Evolutionary conservation across 306 rosid genomes (phyloP), one percentile per base, ranked within the genome.

Genomic region (Sphenostylis stenocarpa): DNA sequence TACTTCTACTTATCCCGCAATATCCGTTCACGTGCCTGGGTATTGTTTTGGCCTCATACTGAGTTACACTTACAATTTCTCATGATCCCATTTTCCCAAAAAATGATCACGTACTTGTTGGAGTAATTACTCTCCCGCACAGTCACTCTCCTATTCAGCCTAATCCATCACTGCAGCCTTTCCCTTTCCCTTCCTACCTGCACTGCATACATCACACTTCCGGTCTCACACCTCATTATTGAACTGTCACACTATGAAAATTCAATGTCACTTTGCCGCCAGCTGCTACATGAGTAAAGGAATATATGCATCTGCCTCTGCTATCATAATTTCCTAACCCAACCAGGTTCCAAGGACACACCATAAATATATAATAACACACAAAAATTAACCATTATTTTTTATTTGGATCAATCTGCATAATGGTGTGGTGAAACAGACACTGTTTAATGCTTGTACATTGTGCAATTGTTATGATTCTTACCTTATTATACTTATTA

Each of bases 21-120:
- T 72, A 86, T 88, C 90, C 89, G 88, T 79, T 90, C 96, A 83
- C 87, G 85, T 82, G 93, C 58, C 64, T 31, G 13, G 29, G 36
- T 21, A 17, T 12, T 2, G 34, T 70, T 64, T 84, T 84, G 75
- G 84, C 55, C 56, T 56, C 45, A 68, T 81, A 49, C 15, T 55
- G 13, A 26, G 19, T 21, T 57, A 73, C 55, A 31, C 45, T 61
- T 69, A 15, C 1, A 41, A 41, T 26, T 52, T 68, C 51, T 36
- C 66, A 26, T 58, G 63, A 52, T 53, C 57, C 4, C 68, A 43
- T 23, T 71, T 77, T 79, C 67, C 78, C 43, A 73, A 38, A 38
- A 79, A 77, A 76, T 87, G 71, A 76, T 69, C 23, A 51, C 49
- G 81, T 64, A 77, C 83, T 72, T 60, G 70, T 20, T 36, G 20